phyloP scores from a whole-genome alignment of 1,284 basidiomycete species.

The Moesziomyces antarcticus region DNA sequence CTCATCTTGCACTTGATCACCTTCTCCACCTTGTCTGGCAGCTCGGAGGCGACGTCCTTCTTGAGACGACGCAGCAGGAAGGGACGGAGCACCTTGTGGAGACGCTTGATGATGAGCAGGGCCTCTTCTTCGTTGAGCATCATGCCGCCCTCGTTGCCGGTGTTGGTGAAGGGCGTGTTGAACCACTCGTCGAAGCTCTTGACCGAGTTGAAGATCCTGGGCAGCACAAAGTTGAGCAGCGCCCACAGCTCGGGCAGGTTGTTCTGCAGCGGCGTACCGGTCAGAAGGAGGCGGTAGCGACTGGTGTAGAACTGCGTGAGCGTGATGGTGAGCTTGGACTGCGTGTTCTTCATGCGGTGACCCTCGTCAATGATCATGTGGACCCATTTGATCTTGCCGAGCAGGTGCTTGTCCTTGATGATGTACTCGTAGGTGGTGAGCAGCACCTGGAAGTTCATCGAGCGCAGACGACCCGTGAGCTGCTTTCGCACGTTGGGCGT shows the following conservation, averaged over 20 bases:
- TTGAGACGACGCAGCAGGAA: slow-evolving; percentile 96
- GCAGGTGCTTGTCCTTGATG: slow-evolving; percentile 68
- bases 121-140: slow-evolving; percentile 99
- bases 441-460: slow-evolving; percentile 66
- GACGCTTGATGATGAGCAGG: slow-evolving; percentile 92
- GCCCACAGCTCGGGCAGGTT: slow-evolving; percentile 99
- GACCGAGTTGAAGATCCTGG: slow-evolving; percentile 99
- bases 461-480: slow-evolving; percentile 56
- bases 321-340: slow-evolving; percentile 92
- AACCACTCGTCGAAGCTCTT: slow-evolving; percentile 99
- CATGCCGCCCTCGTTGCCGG: slow-evolving; percentile 81
- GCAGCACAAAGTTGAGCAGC: slow-evolving; percentile 95
- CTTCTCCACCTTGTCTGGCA: slow-evolving; percentile 99
- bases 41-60: slow-evolving; percentile 97
- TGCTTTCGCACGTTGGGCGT: slow-evolving; percentile 64
- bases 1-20: slow-evolving; percentile 99
- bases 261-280: slow-evolving; percentile 97
- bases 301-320: slow-evolving; percentile 93
- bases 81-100: slow-evolving; percentile 97
- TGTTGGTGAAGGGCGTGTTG: slow-evolving; percentile 99
- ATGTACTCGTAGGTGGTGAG: slow-evolving; percentile 68
- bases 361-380: slow-evolving; percentile 73
- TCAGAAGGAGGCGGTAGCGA: slow-evolving; percentile 93
- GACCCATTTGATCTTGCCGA: slow-evolving; percentile 68
- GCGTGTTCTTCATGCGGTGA: slow-evolving; percentile 99